phyloP scores from a whole-genome alignment of 2,329 filamentous ascomycete genomes.

The Lojkania enalia region DNA sequence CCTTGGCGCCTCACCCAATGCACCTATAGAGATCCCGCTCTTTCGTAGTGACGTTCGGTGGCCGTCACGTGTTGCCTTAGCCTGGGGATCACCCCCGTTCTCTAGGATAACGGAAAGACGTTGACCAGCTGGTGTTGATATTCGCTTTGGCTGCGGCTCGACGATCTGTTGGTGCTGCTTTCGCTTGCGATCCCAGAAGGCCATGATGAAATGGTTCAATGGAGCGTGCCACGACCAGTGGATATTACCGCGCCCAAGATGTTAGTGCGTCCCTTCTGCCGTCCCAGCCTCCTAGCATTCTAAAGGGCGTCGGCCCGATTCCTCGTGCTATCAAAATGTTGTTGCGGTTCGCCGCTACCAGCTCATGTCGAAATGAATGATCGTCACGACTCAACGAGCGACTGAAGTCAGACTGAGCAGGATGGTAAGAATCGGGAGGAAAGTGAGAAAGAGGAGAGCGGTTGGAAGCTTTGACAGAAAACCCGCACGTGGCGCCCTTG shows the following conservation, averaged over 20 bases:
- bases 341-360: neutral
- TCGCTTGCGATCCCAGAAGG: slow-evolving; percentile 23
- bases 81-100: slow-evolving; percentile 20
- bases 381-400: neutral
- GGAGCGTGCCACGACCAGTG: no score
- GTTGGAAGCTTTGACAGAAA: neutral
- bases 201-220: slow-evolving; percentile 20
- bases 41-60: slow-evolving; percentile 25
- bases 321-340: neutral
- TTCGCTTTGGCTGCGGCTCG: slow-evolving; percentile 44
- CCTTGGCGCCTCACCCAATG: slow-evolving; percentile 32
- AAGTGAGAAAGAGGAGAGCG: neutral
- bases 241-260: neutral
- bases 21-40: slow-evolving; percentile 20
- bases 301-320: neutral
- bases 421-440: neutral
- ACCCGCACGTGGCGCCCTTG: slow-evolving; percentile 12
- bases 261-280: neutral
- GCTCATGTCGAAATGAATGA: neutral
- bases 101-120: slow-evolving; percentile 49
- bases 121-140: slow-evolving; percentile 48
- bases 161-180: slow-evolving; percentile 29
- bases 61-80: slow-evolving; percentile 18
- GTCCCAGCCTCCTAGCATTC: slow-evolving; percentile 2
- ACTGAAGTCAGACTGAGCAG: neutral